Base-by-base conservation (phyloP, 2,329 filamentous ascomycete genomes). In the Diaporthe sp. region DNA sequence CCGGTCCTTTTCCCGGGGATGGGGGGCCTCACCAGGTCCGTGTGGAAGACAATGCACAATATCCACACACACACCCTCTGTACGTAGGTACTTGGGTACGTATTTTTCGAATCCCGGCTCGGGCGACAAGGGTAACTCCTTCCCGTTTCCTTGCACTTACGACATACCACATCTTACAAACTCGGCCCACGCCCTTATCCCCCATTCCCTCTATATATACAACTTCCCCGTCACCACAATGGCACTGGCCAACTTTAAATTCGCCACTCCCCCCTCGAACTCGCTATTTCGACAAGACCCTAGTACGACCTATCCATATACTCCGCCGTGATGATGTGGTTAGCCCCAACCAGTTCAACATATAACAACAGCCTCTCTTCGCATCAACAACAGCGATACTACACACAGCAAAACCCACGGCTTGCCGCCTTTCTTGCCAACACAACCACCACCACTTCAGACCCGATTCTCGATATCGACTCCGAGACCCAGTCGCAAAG, bases 321-420 rank as follows among this genome's bases (percentile, higher is more conserved):
- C 51, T 39, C 65, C 44, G 58, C 71, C 65, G 67, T 72, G 25
- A 76, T 76, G 58, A 76, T 75, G 72, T 76, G 72, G 72, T 70
- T 72, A 63, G 60, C 60, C 67, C 60, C 60, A 70, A 75, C 58
- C 34, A 61, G 12, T 39, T n/a, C 72, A 75, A 72, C 53, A 53
- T 58, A 25, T 80, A 84, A 28, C 80, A 81, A 28, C 80, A 81
- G 47, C 78, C 80, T 20, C 34, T 22, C 51, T 28, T 44, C 65
- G 44, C 78, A 80, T 72, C 72, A 78, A 72, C 78, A 79, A 71
- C 78, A 78, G 61, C 49, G 25, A n/a, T 73, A 77, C 78, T 74
- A 71, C 51, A 72, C 68, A 77, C 44, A 75, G 0, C 73, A 71
- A 42, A 42, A 60, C 17, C 28, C 57, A 31, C 71, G 71, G n/a